Base-by-base conservation (phyloP, 2,329 filamentous ascomycete genomes). In the Cladophialophora yegresii region DNA sequence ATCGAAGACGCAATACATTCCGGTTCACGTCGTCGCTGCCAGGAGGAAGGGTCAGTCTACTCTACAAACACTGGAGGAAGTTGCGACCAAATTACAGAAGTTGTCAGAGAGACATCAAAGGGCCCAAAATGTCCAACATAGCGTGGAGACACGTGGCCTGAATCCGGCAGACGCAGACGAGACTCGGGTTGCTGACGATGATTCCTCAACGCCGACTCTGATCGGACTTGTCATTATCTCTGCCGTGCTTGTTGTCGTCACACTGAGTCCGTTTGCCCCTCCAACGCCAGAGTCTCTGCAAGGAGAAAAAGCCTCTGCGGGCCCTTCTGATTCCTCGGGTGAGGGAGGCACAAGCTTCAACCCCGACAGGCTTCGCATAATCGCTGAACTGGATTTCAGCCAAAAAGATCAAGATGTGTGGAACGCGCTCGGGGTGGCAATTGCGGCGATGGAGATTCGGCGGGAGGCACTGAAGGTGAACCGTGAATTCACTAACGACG, bases 381-480 rank as follows among this genome's bases (percentile, higher is more conserved):
- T 87, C 56, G 81, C 79, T 4, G 79, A 81, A 58, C 83, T 86
- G 67, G 81, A 87, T 70, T 80, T 85, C 61, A 78, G 77, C 3
- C 78, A 84, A 50, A 72, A 74, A 8, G 79, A 79, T 1, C 82
- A 83, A 64, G 85, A 87, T 71, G 84, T 87, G 1, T 88, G 85
- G 85, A 86, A 85, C 70, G 79, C 81, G 4, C 75, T 87, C 3
- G 83, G 84, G 0, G 68, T 87, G 56, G 83, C 84, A 0, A 84
- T 87, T 63, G 75, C 84, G 5, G 76, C 84, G 10, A 78, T 84
- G 66, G 81, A 84, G 71, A 79, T 81, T 59, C 78, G 84, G 4
- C 81, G 82, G 64, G 67, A 67, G 53, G 65, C 65, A 16, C 43
- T 66, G 9, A 67, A 67, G 53, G 65, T 55, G 23, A 66, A 64